Conservation (phyloP, 768 basidiomycete genomes). For the Lentinula edodes region DNA sequence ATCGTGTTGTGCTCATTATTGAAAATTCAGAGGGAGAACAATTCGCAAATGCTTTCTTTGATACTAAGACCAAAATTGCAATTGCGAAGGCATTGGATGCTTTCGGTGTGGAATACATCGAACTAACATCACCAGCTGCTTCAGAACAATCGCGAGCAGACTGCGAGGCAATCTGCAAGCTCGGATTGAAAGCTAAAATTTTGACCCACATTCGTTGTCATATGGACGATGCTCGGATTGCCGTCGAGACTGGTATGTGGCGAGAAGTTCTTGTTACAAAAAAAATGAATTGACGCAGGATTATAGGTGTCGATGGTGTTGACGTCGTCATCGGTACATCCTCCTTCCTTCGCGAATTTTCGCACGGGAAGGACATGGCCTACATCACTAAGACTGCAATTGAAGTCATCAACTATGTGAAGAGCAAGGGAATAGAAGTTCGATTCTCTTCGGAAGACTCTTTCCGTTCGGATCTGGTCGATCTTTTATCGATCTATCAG, state of each 20-base stretch:
- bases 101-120: conserved; percentile 99
- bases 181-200: conserved; percentile 93
- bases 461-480: conserved; percentile 99
- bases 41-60: conserved; percentile 99
- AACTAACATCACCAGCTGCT: conserved; percentile 96
- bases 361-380: conserved; percentile 99
- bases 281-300: not conserved
- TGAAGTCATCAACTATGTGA: conserved; percentile 98
- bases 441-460: conserved; percentile 99
- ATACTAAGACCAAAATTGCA: conserved; percentile 99
- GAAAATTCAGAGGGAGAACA: conserved; percentile 83
- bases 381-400: conserved; percentile 99
- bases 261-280: not conserved
- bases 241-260: conserved; percentile 87
- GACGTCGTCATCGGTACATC: conserved; percentile 99
- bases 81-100: conserved; percentile 98
- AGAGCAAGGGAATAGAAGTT: conserved; percentile 99
- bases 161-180: conserved; percentile 99
- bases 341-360: conserved; percentile 98
- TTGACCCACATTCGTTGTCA: conserved; percentile 99
- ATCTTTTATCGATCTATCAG: conserved; percentile 97
- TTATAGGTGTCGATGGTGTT: conserved; percentile 90
- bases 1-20: conserved; percentile 1
- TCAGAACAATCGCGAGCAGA: conserved; percentile 92
- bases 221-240: conserved; percentile 98